Conservation (phyloP, 208 protist genomes). For the Trypanosoma grayi region DNA sequence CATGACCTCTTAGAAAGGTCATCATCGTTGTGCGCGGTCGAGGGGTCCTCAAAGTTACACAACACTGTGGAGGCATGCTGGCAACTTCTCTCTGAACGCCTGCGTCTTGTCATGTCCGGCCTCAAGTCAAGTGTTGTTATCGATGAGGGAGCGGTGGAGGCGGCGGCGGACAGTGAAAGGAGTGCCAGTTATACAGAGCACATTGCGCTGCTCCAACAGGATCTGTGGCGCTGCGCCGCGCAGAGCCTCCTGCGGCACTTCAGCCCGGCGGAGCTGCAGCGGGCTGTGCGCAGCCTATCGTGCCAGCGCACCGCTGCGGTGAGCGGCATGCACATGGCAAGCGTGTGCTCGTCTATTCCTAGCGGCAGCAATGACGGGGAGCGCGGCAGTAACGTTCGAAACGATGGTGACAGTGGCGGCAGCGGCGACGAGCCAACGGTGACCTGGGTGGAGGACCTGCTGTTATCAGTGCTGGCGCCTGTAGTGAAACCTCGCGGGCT, state of each 20-base stretch:
- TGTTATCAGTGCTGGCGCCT: slow-evolving; percentile 10
- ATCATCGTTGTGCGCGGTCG: neutral
- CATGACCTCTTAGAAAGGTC: neutral
- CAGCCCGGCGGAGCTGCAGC: slow-evolving; percentile 1
- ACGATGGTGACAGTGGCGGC: neutral
- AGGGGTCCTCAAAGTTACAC: neutral
- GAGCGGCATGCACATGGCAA: neutral
- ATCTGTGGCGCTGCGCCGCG: slow-evolving; percentile 7
- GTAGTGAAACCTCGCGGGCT: neutral
- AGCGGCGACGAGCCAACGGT: neutral
- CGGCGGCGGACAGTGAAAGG: neutral
- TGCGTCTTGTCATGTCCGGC: neutral
- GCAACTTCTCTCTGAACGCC: neutral
- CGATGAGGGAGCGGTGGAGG: neutral
- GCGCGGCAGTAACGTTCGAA: no score
- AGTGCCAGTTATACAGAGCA: neutral
- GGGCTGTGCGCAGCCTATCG: neutral
- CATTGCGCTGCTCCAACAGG: slow-evolving; percentile 15
- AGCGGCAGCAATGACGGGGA: neutral
- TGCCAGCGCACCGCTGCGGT: neutral
- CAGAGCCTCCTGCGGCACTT: slow-evolving; percentile 6
- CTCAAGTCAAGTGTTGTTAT: neutral
- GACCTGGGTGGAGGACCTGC: neutral
- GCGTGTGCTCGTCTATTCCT: neutral
- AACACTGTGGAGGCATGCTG: slow-evolving; percentile 3